Conservation (phyloP, 768 basidiomycete species). For the Mrakia blollopis region DNA sequence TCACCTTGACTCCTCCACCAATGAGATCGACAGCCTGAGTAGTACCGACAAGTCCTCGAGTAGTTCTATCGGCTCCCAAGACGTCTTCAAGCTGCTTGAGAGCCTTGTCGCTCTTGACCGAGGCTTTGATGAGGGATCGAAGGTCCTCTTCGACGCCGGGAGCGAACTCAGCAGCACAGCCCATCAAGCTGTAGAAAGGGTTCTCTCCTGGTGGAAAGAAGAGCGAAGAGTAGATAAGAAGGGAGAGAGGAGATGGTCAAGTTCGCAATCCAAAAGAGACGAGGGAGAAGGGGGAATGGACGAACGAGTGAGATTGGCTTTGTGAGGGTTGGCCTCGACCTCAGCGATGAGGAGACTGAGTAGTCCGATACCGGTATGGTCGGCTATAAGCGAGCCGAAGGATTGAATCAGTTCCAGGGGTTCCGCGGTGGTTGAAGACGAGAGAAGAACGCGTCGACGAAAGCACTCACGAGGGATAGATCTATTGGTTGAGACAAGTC, state of each 20-base stretch:
- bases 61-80: background rate
- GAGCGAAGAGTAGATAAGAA: background rate
- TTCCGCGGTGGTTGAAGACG: background rate
- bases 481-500: background rate
- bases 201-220: background rate
- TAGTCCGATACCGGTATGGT: conserved; percentile 19
- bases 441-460: background rate
- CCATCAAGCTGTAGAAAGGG: conserved; percentile 2
- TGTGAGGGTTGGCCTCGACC: conserved; percentile 16
- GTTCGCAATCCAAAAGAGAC: background rate
- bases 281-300: background rate
- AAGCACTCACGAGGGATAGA: background rate
- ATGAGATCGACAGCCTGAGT: conserved; percentile 27
- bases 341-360: conserved; percentile 18
- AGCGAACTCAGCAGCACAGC: background rate
- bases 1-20: conserved; percentile 39
- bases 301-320: conserved; percentile 10
- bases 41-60: background rate
- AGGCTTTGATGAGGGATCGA: background rate
- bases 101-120: conserved; percentile 7
- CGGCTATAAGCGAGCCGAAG: background rate
- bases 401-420: background rate
- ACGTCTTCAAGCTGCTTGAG: conserved; percentile 4
- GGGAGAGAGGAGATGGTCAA: background rate
- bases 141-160: background rate